Base-by-base conservation (phyloP, 2,329 filamentous ascomycete genomes). In the Acrocalymma vagum region DNA sequence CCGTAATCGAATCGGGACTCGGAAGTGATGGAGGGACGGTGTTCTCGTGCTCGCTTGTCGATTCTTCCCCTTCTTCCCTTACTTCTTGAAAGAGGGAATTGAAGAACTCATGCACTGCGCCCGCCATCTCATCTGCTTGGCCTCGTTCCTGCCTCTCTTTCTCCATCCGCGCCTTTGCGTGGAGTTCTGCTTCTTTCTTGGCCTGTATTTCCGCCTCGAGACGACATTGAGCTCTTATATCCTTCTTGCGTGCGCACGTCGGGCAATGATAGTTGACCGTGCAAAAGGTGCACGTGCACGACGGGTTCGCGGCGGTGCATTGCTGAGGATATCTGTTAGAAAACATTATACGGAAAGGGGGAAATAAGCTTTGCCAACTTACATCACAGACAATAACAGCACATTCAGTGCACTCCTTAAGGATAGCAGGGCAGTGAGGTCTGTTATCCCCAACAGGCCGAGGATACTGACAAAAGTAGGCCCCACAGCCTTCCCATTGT, bases 401-500 rank as follows among this genome's bases (percentile, higher is more conserved):
- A 44, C 71, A 73, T 24, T 65, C 68, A 9, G 55, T 53, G 50
- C 71, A 73, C 34, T 72, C 69, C 33, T 65, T 70, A 9, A 72
- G 38, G 1, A 58, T 43, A 3, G 60, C 67, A 3, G 57, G 65
- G 38, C 70, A 73, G 28, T 65, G 60, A 18, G 60, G 60, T 42
- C 70, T 53, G 21, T 59, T 60, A 34, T 73, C 71, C 16, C 71
- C 70, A 9, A 70, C 60, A 3, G 68, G 65, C 17, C 70, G 49
- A 9, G 64, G 58, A 38, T 62, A 64, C 32, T 70, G 69, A 43
- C 71, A 73, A 39, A 72, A 73, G 47, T 72, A 73, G 2, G 67
- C 62, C 3, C 71, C 71, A 38, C 71, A 73, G 11, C 71, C 71
- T 51, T 71, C 60, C 71, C 71, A 73, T 34, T 73, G 70, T 3